Percentiles rank a stretch among this genome's conserved stretches.
Evolutionary conservation across 2,329 filamentous ascomycete species (phyloP).

Genomic region (Fusarium metavorans): DNA sequence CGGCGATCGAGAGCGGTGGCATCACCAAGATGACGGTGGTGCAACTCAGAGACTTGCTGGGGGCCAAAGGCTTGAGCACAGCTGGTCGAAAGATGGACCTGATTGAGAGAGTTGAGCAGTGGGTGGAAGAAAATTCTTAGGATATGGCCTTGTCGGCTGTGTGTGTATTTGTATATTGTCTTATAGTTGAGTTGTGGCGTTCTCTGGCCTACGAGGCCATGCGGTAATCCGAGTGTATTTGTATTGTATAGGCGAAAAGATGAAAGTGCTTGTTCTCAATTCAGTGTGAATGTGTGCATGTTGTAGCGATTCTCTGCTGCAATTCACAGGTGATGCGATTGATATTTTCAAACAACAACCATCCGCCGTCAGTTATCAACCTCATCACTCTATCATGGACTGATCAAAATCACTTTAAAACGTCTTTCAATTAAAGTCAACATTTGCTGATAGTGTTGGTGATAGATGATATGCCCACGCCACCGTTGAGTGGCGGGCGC

Average conservation of each 20-base stretch:
- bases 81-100: conserved; percentile 67
- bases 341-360: not conserved
- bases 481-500: conserved; percentile 11
- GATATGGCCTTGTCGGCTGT: conserved; percentile 2
- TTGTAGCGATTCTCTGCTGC: not conserved
- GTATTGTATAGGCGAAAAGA: not conserved
- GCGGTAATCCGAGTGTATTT: not conserved
- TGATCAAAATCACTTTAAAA: not conserved
- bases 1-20: conserved; percentile 57
- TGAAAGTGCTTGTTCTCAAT: not conserved
- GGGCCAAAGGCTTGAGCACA: conserved; percentile 60
- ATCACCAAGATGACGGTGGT: conserved; percentile 67
- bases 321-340: not conserved
- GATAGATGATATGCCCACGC: conserved; percentile 13
- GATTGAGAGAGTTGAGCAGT: conserved; percentile 67
- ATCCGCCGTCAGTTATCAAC: not conserved
- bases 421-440: not conserved
- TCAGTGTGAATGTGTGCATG: not conserved
- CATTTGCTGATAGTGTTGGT: not conserved
- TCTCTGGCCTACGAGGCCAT: not conserved
- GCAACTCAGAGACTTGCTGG: conserved; percentile 63
- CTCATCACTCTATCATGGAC: not conserved
- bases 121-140: conserved; percentile 62
- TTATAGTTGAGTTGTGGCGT: conserved; percentile 16
- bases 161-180: conserved; percentile 3